Evolutionary conservation across 768 basidiomycete species (phyloP), one percentile per base, ranked within the genome.

Genomic region (Phaffia tasmanica): DNA sequence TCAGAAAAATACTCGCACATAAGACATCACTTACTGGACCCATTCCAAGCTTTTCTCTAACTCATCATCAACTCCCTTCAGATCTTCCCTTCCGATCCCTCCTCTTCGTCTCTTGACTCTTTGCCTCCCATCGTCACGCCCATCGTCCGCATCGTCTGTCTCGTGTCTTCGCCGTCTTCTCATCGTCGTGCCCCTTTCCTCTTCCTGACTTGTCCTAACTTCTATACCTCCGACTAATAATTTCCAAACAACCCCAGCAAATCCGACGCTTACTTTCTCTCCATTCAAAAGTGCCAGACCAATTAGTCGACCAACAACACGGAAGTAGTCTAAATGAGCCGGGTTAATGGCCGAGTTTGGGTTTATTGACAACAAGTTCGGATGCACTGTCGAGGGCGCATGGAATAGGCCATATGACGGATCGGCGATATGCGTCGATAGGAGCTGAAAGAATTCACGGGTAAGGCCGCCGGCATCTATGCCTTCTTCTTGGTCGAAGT

Each of bases 271-370:
- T n/a, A 63, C 63, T 55, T 53, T 63, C 35, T 63, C 63, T 14
- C 63, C 63, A 55, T 56, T 56, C 18, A 63, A 32, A 5, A 63
- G 21, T 4, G 63, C 54, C 29, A 63, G 27, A 7, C 53, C 63
- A 27, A 63, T 63, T 1, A 63, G 15, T 1, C 63, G 53, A 14
- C 63, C 63, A 50, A 63, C 63, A 30, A 63, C 53, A 21, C 63
- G 51, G 21, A 63, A 63, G 63, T 63, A 63, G 54, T 56, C 54
- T 15, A 63, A 55, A 51, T 63, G 63, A n/a, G 63, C 63, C 29
- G 63, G 32, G 53, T 63, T 63, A 21, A 63, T 27, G 53, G 32
- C 21, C n/a, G 63, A 63, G 27, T 30, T 18, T 11, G 63, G 63
- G 53, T 63, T 63, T 51, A 63, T 56, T 9, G 63, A 63, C 9